phyloP scores from a whole-genome alignment of 2,329 filamentous ascomycete species.

The Calonectria ilicicola region DNA sequence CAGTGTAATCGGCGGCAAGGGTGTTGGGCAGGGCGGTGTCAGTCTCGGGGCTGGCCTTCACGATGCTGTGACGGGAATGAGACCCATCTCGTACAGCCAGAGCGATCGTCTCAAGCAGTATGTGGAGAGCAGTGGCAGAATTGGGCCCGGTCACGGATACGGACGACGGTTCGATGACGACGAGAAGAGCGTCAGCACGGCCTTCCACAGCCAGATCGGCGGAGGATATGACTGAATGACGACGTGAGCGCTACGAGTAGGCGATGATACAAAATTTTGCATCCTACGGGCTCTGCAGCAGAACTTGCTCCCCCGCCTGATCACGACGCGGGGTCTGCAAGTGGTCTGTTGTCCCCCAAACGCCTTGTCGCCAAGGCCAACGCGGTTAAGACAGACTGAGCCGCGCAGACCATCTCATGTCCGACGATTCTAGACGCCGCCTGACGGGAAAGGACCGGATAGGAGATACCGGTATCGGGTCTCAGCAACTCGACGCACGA shows the following conservation, averaged over 20 bases:
- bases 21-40: conserved; percentile 85
- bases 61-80: conserved; percentile 75
- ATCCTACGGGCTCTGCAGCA: conserved; percentile 42
- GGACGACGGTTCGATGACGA: conserved; percentile 87
- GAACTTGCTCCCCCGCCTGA: conserved; percentile 33
- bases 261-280: conserved; percentile 44
- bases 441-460: conserved; percentile 33
- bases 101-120: conserved; percentile 92
- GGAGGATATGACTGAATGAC: conserved; percentile 65
- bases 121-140: conserved; percentile 84
- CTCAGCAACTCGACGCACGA: conserved; percentile 34
- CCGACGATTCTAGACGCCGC: conserved; percentile 33
- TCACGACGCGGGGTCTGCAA: conserved; percentile 36
- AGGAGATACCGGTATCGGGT: conserved; percentile 35
- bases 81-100: conserved; percentile 69
- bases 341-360: conserved; percentile 33
- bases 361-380: conserved; percentile 39
- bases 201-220: conserved; percentile 95
- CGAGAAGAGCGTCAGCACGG: conserved; percentile 94
- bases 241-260: conserved; percentile 40
- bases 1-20: conserved; percentile 81
- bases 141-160: conserved; percentile 75
- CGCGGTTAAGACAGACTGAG: conserved; percentile 31
- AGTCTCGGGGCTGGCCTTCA: conserved; percentile 86
- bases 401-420: conserved; percentile 38